Percentiles rank a stretch among this genome's conserved stretches.
These are phyloP conservation scores for Mycena vitilis DNA, from an alignment of 768 basidiomycete species.

Conservation along the genomic window DNA sequence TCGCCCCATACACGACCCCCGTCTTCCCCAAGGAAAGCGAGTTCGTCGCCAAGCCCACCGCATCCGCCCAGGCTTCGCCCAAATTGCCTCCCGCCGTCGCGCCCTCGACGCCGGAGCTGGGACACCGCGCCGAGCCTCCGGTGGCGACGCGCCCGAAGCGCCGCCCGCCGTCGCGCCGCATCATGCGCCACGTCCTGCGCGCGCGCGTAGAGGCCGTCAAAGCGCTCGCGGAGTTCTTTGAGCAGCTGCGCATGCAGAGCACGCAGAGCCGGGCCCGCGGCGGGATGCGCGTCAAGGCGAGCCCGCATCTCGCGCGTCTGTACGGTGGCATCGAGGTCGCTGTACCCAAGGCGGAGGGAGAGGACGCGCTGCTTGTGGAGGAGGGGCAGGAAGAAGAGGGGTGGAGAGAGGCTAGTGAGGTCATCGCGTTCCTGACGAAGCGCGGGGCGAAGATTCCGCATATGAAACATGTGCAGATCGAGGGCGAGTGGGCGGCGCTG, in stretches of 20 bases:
- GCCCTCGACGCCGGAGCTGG: slow-evolving; percentile 40
- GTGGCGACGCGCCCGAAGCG: slow-evolving; percentile 51
- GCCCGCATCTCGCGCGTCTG: slow-evolving; percentile 59
- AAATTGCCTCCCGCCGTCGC: slow-evolving; percentile 34
- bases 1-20: slow-evolving; percentile 80
- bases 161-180: slow-evolving; percentile 79
- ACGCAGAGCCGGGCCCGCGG: slow-evolving; percentile 47
- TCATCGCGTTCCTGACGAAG: slow-evolving; percentile 74
- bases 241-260: slow-evolving; percentile 55
- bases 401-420: slow-evolving; percentile 77
- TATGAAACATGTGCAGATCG: slow-evolving; percentile 55
- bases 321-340: slow-evolving; percentile 59
- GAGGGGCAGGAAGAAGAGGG: slow-evolving; percentile 50
- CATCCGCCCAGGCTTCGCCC: slow-evolving; percentile 38
- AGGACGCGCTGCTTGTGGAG: slow-evolving; percentile 40
- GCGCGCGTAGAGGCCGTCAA: slow-evolving; percentile 87
- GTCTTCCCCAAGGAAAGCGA: slow-evolving; percentile 72
- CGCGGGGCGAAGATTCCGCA: slow-evolving; percentile 79
- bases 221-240: slow-evolving; percentile 78
- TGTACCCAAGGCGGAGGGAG: slow-evolving; percentile 40
- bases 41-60: slow-evolving; percentile 68
- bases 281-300: slow-evolving; percentile 57
- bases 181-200: slow-evolving; percentile 90
- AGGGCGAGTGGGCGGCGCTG: slow-evolving; percentile 70
- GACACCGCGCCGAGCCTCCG: slow-evolving; percentile 52